These are phyloP conservation scores for Aspergillus pseudoviridinutans DNA, from an alignment of 2,329 filamentous ascomycete genomes.

Conservation along the genomic window DNA sequence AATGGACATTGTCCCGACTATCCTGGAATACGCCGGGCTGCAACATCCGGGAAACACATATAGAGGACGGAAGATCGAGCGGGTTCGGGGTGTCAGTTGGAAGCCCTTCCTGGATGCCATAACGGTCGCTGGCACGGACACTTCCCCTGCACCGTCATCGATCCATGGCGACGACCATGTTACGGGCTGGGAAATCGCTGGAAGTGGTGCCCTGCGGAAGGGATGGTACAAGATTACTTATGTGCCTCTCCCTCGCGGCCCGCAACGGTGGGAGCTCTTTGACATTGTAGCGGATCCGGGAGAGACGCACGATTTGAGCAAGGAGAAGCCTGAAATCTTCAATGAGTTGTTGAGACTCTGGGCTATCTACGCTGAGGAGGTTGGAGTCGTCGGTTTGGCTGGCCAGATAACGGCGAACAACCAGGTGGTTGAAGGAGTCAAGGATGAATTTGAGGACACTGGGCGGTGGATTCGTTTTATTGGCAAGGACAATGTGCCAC, in stretches of 20 bases:
- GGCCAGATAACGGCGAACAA: neutral
- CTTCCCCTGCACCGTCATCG: constrained; percentile 24
- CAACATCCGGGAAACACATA: constrained; percentile 53
- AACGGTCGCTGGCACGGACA: constrained; percentile 19
- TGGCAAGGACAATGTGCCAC: neutral
- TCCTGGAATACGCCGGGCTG: constrained; percentile 39
- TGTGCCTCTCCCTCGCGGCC: constrained; percentile 53
- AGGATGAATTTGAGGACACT: neutral
- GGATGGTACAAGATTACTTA: constrained; percentile 57
- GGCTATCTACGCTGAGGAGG: constrained; percentile 57
- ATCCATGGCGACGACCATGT: constrained; percentile 52
- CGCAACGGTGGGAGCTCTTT: constrained; percentile 56
- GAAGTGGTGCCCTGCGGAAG: constrained; percentile 51
- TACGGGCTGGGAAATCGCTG: constrained; percentile 55
- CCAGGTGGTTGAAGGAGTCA: neutral
- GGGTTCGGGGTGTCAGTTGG: constrained; percentile 51
- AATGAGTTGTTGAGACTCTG: constrained; percentile 50
- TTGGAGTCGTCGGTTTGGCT: constrained; percentile 53
- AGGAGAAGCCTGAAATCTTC: constrained; percentile 43
- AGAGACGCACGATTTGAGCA: constrained; percentile 46
- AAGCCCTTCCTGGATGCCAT: constrained; percentile 21
- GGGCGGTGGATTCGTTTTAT: neutral
- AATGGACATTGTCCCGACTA: constrained; percentile 50
- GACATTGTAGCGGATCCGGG: constrained; percentile 51
- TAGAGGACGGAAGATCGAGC: constrained; percentile 48